These are phyloP conservation scores for Yamadazyma phyllophila DNA, from an alignment of 805 yeast genomes.

Conservation along the genomic window DNA sequence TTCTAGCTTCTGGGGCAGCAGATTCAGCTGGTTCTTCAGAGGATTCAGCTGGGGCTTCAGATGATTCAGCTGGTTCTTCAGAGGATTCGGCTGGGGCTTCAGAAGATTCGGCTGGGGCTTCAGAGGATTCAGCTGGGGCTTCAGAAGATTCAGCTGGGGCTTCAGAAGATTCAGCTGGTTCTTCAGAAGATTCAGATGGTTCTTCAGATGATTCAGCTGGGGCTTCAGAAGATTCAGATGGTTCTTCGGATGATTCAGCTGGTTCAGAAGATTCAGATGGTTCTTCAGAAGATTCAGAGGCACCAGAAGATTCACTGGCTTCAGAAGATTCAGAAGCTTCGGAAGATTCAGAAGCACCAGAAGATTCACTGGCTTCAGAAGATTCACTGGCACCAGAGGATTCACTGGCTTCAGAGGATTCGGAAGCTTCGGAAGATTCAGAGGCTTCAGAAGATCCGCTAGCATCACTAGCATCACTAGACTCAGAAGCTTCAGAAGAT, in stretches of 20 bases:
- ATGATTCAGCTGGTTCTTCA: background rate
- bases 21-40: background rate
- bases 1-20: background rate
- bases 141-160: background rate
- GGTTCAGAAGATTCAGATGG: constrained; percentile 23
- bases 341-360: background rate
- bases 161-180: background rate
- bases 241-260: constrained; percentile 20
- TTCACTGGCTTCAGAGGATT: constrained; percentile 27
- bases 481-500: background rate
- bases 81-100: background rate
- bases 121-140: background rate
- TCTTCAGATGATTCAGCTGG: constrained; percentile 7
- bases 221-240: constrained; percentile 18
- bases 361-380: background rate
- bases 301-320: background rate
- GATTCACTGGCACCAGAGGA: constrained; percentile 17
- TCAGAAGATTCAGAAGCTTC: background rate
- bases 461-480: constrained; percentile 12
- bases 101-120: background rate
- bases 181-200: constrained; percentile 24
- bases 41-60: constrained; percentile 1
- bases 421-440: constrained; percentile 23
- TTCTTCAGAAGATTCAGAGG: constrained; percentile 14
- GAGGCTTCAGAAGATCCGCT: constrained; percentile 16